Evolutionary conservation across 2,329 filamentous ascomycete species (phyloP).

Genomic region (Hysterium pulicare): DNA sequence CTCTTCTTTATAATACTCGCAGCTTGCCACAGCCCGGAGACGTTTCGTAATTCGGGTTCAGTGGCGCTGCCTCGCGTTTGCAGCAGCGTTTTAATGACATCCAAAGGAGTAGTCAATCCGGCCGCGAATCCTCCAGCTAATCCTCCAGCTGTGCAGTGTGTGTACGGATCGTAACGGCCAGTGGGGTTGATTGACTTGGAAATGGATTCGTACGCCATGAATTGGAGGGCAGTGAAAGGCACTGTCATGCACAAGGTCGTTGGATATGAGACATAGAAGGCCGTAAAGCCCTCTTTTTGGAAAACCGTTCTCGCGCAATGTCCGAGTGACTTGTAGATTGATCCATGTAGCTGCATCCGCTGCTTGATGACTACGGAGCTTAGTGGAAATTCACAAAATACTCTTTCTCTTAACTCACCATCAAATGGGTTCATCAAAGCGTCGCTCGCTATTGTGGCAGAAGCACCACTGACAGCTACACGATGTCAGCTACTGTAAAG

Average conservation of each 20-base stretch:
- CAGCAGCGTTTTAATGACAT: conserved; percentile 96
- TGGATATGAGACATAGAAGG: conserved; percentile 98
- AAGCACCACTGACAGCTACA: conserved; percentile 84
- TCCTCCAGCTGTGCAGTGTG: conserved; percentile 89
- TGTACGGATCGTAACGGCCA: conserved; percentile 84
- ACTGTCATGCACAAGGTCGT: conserved; percentile 98
- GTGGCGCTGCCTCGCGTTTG: conserved; percentile 84
- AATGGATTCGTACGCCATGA: conserved; percentile 95
- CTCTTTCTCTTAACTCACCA: conserved; percentile 65
- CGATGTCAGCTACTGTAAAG: conserved; percentile 38
- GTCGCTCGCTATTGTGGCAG: conserved; percentile 94
- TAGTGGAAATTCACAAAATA: neutral
- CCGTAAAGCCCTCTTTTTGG: conserved; percentile 77
- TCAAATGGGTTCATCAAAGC: conserved; percentile 99
- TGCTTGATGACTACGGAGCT: conserved; percentile 83
- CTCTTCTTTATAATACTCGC: conserved; percentile 77
- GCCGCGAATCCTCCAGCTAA: conserved; percentile 91
- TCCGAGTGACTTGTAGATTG: conserved; percentile 79
- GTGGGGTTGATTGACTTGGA: conserved; percentile 88
- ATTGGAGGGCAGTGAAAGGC: conserved; percentile 94
- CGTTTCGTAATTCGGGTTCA: conserved; percentile 78
- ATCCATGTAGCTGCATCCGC: conserved; percentile 97
- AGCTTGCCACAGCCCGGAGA: conserved; percentile 76
- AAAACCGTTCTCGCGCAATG: conserved; percentile 90
- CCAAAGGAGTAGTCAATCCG: conserved; percentile 90